A percentile compares a stretch with the other conserved stretches of the same genome.
Evolutionary conservation across 108 stramenopile genomes (phyloP).

Genomic region (Nitzschia sp.): DNA sequence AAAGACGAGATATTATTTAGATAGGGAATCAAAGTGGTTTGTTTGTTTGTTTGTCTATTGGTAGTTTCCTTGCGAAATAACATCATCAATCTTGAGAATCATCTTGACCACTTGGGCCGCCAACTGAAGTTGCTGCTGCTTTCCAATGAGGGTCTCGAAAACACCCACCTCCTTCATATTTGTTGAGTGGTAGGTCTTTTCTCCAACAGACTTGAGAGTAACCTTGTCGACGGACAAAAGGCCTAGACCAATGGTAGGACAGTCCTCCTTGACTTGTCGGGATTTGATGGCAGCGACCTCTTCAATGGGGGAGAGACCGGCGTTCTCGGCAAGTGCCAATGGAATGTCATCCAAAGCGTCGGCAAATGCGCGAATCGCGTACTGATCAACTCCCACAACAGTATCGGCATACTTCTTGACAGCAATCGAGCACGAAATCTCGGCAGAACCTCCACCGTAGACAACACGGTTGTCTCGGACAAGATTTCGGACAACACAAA

Average conservation of each 20-base stretch:
- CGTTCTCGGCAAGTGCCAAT: conserved; percentile 98
- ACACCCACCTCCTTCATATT: conserved; percentile 96
- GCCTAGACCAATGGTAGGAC: conserved; percentile 91
- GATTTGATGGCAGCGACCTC: conserved; percentile 96
- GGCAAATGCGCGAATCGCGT: conserved; percentile 98
- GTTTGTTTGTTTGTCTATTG: conserved; percentile 16
- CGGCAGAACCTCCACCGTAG: conserved; percentile 98
- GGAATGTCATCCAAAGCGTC: conserved; percentile 99
- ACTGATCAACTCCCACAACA: conserved; percentile 94
- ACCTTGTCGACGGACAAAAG: conserved; percentile 35
- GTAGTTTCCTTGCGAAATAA: conserved; percentile 80
- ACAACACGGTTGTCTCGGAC: conserved; percentile 97
- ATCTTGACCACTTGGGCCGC: conserved; percentile 99
- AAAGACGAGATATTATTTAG: too few species aligned
- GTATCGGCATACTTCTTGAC: conserved; percentile 91
- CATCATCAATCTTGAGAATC: conserved; percentile 99
- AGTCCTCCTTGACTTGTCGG: conserved; percentile 83
- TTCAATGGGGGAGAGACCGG: conserved; percentile 94
- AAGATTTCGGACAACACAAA: conserved; percentile 99
- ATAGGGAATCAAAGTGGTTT: too few species aligned
- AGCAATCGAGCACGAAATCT: conserved; percentile 96
- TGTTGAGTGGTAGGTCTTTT: conserved; percentile 43
- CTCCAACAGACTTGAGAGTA: conserved; percentile 52
- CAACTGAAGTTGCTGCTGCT: conserved; percentile 97
- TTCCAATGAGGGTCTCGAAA: conserved; percentile 99